phyloP scores from a whole-genome alignment of 2,329 filamentous ascomycete genomes.

The Beauveria rudraprayagi region DNA sequence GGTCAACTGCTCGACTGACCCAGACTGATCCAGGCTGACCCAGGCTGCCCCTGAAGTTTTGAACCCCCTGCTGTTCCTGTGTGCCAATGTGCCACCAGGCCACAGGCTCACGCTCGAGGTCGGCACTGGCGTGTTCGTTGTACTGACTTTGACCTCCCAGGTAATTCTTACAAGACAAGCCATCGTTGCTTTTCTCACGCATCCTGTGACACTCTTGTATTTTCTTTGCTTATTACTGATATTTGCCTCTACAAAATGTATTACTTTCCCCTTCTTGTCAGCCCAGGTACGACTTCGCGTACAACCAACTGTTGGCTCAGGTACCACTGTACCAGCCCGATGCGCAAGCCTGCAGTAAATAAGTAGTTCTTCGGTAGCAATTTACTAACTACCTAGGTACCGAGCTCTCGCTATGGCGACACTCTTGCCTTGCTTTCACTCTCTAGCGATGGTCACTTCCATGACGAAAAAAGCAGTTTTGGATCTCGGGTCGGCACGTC shows the following conservation, averaged over 20 bases:
- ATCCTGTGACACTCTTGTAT: neutral
- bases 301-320: neutral
- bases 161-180: neutral
- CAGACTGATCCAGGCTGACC: too few relatives aligned
- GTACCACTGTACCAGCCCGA: neutral
- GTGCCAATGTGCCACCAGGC: too few relatives aligned
- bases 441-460: too few relatives aligned
- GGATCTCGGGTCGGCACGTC: neutral
- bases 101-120: too few relatives aligned
- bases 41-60: neutral
- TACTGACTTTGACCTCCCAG: too few relatives aligned
- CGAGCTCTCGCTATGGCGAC: neutral
- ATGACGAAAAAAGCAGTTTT: neutral
- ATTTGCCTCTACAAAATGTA: neutral
- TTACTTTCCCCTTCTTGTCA: neutral
- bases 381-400: neutral
- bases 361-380: neutral
- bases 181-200: slow-evolving; percentile 3
- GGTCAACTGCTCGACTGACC: neutral
- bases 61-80: too few relatives aligned
- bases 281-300: neutral
- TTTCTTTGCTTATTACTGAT: neutral
- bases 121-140: too few relatives aligned
- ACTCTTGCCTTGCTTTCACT: neutral
- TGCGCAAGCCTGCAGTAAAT: neutral